Percentiles rank a stretch among this genome's conserved stretches.
These are phyloP conservation scores for Pseudophaeomoniella oleicola DNA, from an alignment of 2,329 filamentous ascomycete genomes.

Conservation along the genomic window DNA sequence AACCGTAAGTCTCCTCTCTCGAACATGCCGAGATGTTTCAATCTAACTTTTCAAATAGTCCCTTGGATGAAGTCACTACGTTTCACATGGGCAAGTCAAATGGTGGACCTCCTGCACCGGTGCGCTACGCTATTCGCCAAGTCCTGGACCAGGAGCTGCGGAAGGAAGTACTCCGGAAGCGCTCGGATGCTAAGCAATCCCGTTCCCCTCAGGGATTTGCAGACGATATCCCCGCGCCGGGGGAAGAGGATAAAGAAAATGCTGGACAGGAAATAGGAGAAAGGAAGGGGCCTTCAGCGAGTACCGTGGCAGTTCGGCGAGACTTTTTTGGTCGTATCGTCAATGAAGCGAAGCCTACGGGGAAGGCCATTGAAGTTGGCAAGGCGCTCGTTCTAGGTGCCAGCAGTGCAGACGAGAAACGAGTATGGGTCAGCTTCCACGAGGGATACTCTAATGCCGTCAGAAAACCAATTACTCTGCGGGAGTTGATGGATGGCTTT, in stretches of 20 bases:
- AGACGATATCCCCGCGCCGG: background rate
- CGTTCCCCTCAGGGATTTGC: slow-evolving; percentile 24
- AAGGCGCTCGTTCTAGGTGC: slow-evolving; percentile 12
- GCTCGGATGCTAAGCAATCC: slow-evolving; percentile 51
- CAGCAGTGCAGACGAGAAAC: slow-evolving; percentile 30
- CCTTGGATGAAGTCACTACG: slow-evolving; percentile 61
- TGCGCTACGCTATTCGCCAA: slow-evolving; percentile 84
- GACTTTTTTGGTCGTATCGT: slow-evolving; percentile 80
- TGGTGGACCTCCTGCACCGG: slow-evolving; percentile 41
- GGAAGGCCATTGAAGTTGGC: slow-evolving; percentile 13
- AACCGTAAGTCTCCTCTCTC: slow-evolving; percentile 52
- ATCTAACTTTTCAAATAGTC: slow-evolving; percentile 22
- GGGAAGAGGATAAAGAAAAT: slow-evolving; percentile 19
- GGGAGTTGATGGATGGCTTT: slow-evolving; percentile 52
- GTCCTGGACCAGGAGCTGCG: slow-evolving; percentile 83
- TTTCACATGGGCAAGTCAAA: slow-evolving; percentile 49
- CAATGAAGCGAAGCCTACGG: slow-evolving; percentile 15
- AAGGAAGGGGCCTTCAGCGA: slow-evolving; percentile 13
- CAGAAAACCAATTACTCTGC: slow-evolving; percentile 67
- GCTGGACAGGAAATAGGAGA: slow-evolving; percentile 15
- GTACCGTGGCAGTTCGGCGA: slow-evolving; percentile 38
- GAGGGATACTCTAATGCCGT: slow-evolving; percentile 90
- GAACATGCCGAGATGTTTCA: slow-evolving; percentile 2
- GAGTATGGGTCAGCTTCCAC: slow-evolving; percentile 78
- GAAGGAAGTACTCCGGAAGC: slow-evolving; percentile 53